Base-by-base conservation (phyloP, 768 basidiomycete genomes). In the Sarcodon aspratus region DNA sequence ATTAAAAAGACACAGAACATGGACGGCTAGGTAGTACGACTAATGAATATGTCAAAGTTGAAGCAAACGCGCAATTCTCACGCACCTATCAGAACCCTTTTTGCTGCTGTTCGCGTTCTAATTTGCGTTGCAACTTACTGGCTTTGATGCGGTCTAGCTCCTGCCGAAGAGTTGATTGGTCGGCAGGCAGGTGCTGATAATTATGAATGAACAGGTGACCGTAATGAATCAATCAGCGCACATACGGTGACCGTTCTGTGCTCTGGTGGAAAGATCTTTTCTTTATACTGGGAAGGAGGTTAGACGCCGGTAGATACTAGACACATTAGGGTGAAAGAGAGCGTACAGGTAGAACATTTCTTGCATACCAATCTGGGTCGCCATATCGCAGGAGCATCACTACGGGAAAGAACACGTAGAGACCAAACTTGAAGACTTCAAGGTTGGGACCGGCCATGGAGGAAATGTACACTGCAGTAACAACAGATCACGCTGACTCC, bases 381-480 rank as follows among this genome's bases (percentile, higher is more conserved):
- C 90, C 89, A 59, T 87, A 92, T 64, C 91, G 85, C 45, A 90
- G 67, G 59, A 93, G 75, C 18, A 86, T 82, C 43, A 75, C 68
- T 50, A 93, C 78, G 9, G 90, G 90, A 50, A 90, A 80, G 57
- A 89, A 89, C 49, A 93, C 79, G 63, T 93, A 92, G 13, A 90
- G 65, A 3, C 79, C 79, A 57, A 93, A 93, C 67, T 91, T 92
- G 80, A 92, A 89, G 13, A 92, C 75, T 64, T 93, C 90, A 48
- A 93, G 79, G 62, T 85, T 87, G 34, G 86, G 79, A 9, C 85
- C 81, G 2, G 73, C 85, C 85, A 86, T 76, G 66, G 40, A 48
- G 13, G n/a, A 15, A 13, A 49, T 5, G 15, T 42, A 13, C 40
- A 42, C n/a, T n/a, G n/a, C n/a, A n/a, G n/a, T n/a, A n/a, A n/a